These are phyloP conservation scores for Leccinum solheimii DNA, from an alignment of 1,284 basidiomycete species.

Conservation along the genomic window DNA sequence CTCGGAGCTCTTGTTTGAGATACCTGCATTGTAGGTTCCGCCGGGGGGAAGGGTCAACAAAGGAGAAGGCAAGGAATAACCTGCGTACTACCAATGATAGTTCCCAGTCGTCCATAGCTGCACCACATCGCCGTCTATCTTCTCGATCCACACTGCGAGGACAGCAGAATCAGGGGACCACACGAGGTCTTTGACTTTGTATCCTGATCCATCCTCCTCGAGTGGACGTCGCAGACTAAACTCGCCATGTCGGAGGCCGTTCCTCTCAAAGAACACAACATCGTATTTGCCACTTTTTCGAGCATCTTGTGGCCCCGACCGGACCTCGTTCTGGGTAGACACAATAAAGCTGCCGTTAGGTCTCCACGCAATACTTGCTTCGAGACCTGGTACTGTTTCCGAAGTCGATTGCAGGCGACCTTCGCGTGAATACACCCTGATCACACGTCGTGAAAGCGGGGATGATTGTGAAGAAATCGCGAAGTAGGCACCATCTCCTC, in stretches of 20 bases:
- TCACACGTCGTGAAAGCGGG: slow-evolving; percentile 45
- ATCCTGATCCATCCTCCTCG: slow-evolving; percentile 51
- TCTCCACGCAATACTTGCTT: slow-evolving; percentile 82
- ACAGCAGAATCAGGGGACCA: slow-evolving; percentile 94
- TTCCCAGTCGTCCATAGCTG: slow-evolving; percentile 96
- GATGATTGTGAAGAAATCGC: slow-evolving; percentile 72
- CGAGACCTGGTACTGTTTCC: slow-evolving; percentile 81
- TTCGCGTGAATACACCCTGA: slow-evolving; percentile 83
- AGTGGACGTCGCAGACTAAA: slow-evolving; percentile 65
- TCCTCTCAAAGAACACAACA: slow-evolving; percentile 93
- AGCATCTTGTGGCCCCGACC: slow-evolving; percentile 67
- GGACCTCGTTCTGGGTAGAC: slow-evolving; percentile 75
- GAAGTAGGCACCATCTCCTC: slow-evolving; percentile 91
- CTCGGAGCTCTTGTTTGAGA: slow-evolving; percentile 83
- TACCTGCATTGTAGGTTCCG: slow-evolving; percentile 54
- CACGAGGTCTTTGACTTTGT: slow-evolving; percentile 70
- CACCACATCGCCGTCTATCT: slow-evolving; percentile 74
- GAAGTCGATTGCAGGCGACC: slow-evolving; percentile 83
- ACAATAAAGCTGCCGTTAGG: slow-evolving; percentile 89
- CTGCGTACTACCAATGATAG: slow-evolving; percentile 80
- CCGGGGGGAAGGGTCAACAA: slow-evolving; percentile 2
- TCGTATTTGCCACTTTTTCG: slow-evolving; percentile 77
- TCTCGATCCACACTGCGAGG: slow-evolving; percentile 82
- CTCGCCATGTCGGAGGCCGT: slow-evolving; percentile 90
- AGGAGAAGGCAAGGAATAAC: not conserved